Conservation (phyloP, 106 monocot genomes). For the Triglochin maritima region DNA sequence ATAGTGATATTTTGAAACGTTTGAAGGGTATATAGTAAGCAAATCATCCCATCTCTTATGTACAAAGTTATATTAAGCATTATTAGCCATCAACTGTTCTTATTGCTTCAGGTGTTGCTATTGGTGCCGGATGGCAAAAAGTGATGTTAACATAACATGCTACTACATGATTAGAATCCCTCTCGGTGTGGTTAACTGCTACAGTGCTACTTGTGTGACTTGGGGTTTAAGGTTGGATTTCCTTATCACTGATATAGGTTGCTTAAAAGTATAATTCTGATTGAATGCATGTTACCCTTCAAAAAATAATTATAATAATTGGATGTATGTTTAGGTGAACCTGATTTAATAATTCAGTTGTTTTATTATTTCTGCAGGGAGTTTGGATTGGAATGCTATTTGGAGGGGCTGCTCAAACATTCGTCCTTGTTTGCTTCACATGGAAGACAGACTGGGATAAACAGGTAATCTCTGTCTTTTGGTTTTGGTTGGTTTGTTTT, state of each 20-base stretch:
- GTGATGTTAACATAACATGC: constrained; percentile 54
- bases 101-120: constrained; percentile 47
- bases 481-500: no score
- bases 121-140: constrained; percentile 80
- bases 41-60: no score
- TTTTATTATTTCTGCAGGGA: constrained; percentile 27
- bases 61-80: no score
- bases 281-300: not conserved
- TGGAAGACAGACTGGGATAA: constrained; percentile 70
- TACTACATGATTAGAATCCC: constrained; percentile 81
- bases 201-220: constrained; percentile 24
- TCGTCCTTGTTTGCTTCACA: constrained; percentile 48
- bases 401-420: constrained; percentile 59
- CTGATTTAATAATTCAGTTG: not conserved
- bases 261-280: not conserved
- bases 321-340: not conserved
- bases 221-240: constrained; percentile 41
- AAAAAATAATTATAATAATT: not conserved
- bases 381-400: constrained; percentile 78
- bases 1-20: no score
- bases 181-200: constrained; percentile 31
- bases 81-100: not conserved
- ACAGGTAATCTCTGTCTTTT: constrained; percentile 31
- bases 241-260: not conserved
- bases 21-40: no score